Evolutionary conservation across 176 grass and related monocot genomes (phyloP).

Genomic region (Poa annua): DNA sequence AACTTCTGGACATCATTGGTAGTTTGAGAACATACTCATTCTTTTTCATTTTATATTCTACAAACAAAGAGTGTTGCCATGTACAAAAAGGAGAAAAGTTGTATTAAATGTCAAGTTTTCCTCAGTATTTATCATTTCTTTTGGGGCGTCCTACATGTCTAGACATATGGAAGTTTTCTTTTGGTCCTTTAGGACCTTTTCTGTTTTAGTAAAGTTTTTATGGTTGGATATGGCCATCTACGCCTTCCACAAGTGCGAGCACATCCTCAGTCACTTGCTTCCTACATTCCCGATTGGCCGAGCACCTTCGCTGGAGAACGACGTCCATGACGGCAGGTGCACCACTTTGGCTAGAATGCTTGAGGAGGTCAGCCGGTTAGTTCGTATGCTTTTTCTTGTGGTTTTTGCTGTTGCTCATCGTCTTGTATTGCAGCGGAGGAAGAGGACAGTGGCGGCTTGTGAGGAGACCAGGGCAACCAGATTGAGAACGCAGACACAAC

Average conservation of each 20-base stretch:
- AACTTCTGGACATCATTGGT: background rate
- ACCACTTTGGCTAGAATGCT: background rate
- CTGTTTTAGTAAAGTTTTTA: background rate
- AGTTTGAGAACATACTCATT: slow-evolving; percentile 25
- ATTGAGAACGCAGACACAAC: background rate
- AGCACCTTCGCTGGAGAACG: background rate
- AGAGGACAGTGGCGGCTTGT: background rate
- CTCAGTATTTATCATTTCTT: background rate
- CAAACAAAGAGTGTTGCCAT: slow-evolving; percentile 4
- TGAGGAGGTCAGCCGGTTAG: background rate
- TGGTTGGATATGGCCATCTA: background rate
- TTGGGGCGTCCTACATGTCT: background rate
- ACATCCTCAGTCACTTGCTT: background rate
- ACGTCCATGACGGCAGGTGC: background rate
- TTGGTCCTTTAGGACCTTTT: background rate
- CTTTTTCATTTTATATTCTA: slow-evolving; percentile 23
- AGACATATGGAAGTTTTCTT: background rate
- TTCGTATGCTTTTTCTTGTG: background rate
- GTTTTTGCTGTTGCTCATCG: background rate
- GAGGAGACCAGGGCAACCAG: background rate
- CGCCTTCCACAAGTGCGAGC: background rate
- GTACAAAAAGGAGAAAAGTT: slow-evolving; percentile 12
- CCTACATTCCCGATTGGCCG: background rate
- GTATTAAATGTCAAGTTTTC: background rate
- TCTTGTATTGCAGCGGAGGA: background rate